These are phyloP conservation scores for Diaporthe nobilis DNA, from an alignment of 2,329 filamentous ascomycete species.

Conservation along the genomic window DNA sequence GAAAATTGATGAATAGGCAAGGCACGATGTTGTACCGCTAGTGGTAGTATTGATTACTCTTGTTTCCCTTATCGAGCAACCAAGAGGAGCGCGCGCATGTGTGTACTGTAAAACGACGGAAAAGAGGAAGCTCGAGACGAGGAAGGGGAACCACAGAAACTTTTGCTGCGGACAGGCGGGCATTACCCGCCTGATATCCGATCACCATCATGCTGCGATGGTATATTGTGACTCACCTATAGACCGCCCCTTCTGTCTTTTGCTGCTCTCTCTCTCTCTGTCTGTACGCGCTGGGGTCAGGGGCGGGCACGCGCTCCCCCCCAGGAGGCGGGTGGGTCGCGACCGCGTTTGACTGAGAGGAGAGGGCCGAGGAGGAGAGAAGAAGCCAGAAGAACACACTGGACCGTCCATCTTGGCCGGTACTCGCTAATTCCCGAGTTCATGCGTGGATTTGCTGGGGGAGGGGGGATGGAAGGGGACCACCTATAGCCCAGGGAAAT, in stretches of 20 bases:
- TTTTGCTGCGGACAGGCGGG: neutral
- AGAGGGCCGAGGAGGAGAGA: neutral
- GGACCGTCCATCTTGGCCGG: conserved; percentile 25
- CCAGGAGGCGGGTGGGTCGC: conserved; percentile 3
- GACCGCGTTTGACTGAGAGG: neutral
- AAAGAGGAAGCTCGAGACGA: conserved; percentile 30
- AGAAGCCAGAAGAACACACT: conserved; percentile 19
- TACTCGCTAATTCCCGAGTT: conserved; percentile 32
- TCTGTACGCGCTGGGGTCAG: conserved; percentile 35
- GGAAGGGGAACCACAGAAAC: neutral
- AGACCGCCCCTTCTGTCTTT: conserved; percentile 9
- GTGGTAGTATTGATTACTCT: neutral
- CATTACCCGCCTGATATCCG: conserved; percentile 23
- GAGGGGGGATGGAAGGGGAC: neutral
- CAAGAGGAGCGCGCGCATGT: neutral
- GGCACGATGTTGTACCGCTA: conserved; percentile 14
- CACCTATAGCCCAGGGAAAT: conserved; percentile 16
- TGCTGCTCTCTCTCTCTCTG: neutral
- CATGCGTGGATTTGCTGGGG: conserved; percentile 29
- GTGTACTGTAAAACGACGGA: neutral
- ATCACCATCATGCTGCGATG: conserved; percentile 21
- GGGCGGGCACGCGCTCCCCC: conserved; percentile 13
- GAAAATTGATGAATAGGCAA: conserved; percentile 18
- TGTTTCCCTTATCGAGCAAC: neutral
- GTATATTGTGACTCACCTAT: conserved; percentile 33